Percentiles rank a stretch among this genome's conserved stretches.
Conservation (phyloP, 2,329 filamentous ascomycete species). For the Fonsecaea monophora region DNA sequence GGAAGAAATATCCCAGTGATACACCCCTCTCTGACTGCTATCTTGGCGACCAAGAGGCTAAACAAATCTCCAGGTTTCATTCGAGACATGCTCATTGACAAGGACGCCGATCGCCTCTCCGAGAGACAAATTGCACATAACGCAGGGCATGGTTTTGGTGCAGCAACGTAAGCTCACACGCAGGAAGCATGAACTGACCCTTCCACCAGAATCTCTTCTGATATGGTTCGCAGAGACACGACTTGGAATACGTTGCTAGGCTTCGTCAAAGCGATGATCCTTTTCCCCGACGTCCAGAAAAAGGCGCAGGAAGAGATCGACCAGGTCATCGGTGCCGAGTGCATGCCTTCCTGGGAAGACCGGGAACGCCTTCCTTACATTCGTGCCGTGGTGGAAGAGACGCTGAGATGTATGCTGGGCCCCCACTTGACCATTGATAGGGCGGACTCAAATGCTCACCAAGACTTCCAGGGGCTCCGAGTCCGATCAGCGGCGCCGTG, state of each 20-base stretch:
- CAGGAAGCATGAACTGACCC: not conserved
- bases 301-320: constrained; percentile 1
- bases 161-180: not conserved
- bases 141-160: not conserved
- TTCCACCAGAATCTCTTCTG: not conserved
- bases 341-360: not conserved
- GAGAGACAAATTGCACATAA: not conserved
- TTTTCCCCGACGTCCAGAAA: not conserved
- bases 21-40: not conserved
- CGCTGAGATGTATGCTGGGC: not conserved
- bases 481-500: constrained; percentile 2
- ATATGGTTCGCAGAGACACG: not conserved
- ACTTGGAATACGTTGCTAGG: constrained; percentile 4
- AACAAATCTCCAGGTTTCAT: not conserved
- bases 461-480: not conserved
- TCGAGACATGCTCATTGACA: constrained; percentile 7
- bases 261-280: constrained; percentile 8
- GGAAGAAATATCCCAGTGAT: constrained; percentile 1
- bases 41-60: not conserved
- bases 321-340: not conserved
- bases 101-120: not conserved
- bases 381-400: not conserved
- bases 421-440: not conserved
- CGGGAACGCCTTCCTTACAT: not conserved
- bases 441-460: not conserved